Conservation (phyloP, 2,329 filamentous ascomycete species). For the Fusarium tuaranense region DNA sequence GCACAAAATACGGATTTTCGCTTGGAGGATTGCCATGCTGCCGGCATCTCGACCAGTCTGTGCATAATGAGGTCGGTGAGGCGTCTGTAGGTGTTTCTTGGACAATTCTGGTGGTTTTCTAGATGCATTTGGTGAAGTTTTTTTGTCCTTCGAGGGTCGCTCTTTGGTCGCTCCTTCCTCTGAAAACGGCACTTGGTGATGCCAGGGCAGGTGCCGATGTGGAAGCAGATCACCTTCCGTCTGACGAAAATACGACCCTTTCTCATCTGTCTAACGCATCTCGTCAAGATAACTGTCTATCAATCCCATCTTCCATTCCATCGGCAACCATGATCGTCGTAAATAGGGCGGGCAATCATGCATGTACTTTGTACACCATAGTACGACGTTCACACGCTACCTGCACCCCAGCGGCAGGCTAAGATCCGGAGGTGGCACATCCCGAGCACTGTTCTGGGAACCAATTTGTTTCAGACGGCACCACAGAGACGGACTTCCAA, state of each 20-base stretch:
- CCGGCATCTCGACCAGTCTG: background rate
- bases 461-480: slow-evolving; percentile 45
- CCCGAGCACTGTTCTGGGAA: slow-evolving; percentile 43
- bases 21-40: slow-evolving; percentile 1
- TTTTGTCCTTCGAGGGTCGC: background rate
- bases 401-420: slow-evolving; percentile 25
- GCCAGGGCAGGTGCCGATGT: background rate
- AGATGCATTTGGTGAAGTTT: background rate
- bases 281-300: background rate
- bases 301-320: slow-evolving; percentile 5
- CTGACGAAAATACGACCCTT: background rate
- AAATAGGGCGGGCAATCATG: background rate
- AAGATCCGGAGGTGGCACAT: slow-evolving; percentile 48
- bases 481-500: slow-evolving; percentile 31
- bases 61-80: background rate
- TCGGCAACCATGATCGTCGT: slow-evolving; percentile 11
- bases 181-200: background rate
- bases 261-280: background rate
- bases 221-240: background rate
- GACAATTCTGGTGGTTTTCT: background rate
- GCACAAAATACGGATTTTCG: slow-evolving; percentile 2
- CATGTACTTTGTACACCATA: slow-evolving; percentile 3
- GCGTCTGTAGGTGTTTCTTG: background rate
- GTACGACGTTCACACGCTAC: slow-evolving; percentile 24
- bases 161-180: background rate